Evolutionary conservation across 2,329 filamentous ascomycete genomes (phyloP).

Genomic region (Penicillium brevicompactum): DNA sequence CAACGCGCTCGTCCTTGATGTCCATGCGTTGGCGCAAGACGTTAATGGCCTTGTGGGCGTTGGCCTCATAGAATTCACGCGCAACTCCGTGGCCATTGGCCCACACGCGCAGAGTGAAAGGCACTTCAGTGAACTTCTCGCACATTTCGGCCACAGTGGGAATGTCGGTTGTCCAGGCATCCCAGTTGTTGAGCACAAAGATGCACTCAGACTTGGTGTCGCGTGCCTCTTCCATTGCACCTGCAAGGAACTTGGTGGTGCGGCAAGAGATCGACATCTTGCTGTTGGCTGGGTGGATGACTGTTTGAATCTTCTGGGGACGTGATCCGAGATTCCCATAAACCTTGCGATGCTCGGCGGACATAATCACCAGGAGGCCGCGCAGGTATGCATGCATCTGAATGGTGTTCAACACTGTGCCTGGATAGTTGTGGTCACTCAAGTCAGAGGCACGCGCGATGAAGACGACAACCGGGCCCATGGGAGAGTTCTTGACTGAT

Average conservation of each 20-base stretch:
- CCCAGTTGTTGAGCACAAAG: slow-evolving; percentile 4
- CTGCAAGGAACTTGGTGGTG: not conserved
- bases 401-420: not conserved
- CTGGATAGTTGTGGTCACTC: not conserved
- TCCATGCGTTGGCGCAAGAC: not conserved
- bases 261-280: not conserved
- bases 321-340: not conserved
- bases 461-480: slow-evolving; percentile 1
- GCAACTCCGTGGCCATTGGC: not conserved
- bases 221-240: slow-evolving; percentile 3
- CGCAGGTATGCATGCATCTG: slow-evolving; percentile 9
- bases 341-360: slow-evolving; percentile 3
- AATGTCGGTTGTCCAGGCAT: slow-evolving; percentile 4
- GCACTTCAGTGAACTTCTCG: not conserved
- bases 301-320: slow-evolving; percentile 5
- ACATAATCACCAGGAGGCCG: not conserved
- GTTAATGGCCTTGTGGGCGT: not conserved
- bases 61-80: slow-evolving; percentile 3
- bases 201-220: not conserved
- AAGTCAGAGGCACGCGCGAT: slow-evolving; percentile 2
- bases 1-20: not conserved
- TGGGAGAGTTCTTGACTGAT: not conserved
- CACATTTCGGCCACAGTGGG: not conserved
- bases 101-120: slow-evolving; percentile 2
- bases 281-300: not conserved